A percentile compares a stretch with the other conserved stretches of the same genome.
Conservation (phyloP, 2,329 filamentous ascomycete genomes). For the Fusarium nanum region DNA sequence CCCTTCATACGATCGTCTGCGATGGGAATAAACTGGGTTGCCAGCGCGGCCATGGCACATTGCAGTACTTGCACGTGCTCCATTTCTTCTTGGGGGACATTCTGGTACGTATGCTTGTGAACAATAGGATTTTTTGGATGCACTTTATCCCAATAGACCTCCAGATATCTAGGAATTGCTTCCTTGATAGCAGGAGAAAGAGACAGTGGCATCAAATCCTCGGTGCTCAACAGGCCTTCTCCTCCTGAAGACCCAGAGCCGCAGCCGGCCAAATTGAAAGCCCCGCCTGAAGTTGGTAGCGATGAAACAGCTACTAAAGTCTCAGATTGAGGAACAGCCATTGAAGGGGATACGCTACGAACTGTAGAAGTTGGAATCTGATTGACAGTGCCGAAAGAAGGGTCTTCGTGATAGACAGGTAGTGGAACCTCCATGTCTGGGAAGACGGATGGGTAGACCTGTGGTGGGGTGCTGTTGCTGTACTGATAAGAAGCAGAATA, state of each 20-base stretch:
- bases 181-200: slow-evolving; percentile 56
- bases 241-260: slow-evolving; percentile 57
- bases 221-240: slow-evolving; percentile 50
- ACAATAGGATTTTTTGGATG: slow-evolving; percentile 63
- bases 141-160: slow-evolving; percentile 65
- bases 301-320: slow-evolving; percentile 60
- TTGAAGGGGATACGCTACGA: slow-evolving; percentile 62
- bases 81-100: slow-evolving; percentile 43
- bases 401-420: slow-evolving; percentile 53
- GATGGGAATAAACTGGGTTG: slow-evolving; percentile 61
- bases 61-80: slow-evolving; percentile 58
- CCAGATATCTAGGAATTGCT: slow-evolving; percentile 62
- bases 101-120: slow-evolving; percentile 60
- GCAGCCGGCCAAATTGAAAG: slow-evolving; percentile 52
- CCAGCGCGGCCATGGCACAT: slow-evolving; percentile 69
- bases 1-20: slow-evolving; percentile 64
- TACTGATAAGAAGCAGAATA: slow-evolving; percentile 48
- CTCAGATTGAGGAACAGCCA: slow-evolving; percentile 61
- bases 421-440: slow-evolving; percentile 48
- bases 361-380: slow-evolving; percentile 57
- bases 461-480: slow-evolving; percentile 46
- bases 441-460: slow-evolving; percentile 51
- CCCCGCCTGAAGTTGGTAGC: slow-evolving; percentile 51
- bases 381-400: slow-evolving; percentile 52
- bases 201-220: slow-evolving; percentile 46